Conservation (phyloP, 2,329 filamentous ascomycete species). For the Penicillium aurantiogriseum region DNA sequence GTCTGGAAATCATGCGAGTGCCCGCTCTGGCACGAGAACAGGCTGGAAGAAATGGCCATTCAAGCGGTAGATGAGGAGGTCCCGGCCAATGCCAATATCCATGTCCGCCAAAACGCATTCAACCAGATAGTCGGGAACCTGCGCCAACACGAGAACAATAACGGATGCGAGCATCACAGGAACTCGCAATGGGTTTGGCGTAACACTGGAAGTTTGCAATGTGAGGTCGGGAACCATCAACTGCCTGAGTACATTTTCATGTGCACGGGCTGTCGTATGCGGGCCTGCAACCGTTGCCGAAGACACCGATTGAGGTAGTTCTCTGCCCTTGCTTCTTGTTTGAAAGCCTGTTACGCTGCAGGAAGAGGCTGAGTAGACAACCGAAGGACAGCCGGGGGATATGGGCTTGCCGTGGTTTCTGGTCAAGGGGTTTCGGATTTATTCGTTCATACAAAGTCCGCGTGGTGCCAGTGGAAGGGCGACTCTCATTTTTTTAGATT, state of each 20-base stretch:
- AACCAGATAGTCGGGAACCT: constrained; percentile 6
- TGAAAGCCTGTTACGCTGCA: no score
- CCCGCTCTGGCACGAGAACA: constrained; percentile 10
- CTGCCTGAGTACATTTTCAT: constrained; percentile 11
- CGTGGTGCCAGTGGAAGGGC: no score
- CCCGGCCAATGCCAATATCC: neutral
- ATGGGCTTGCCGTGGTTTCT: no score
- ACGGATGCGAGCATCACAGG: constrained; percentile 12
- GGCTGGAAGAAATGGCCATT: constrained; percentile 6
- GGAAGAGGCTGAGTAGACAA: no score
- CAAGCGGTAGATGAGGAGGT: constrained; percentile 10
- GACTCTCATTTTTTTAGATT: no score
- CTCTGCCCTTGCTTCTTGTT: no score
- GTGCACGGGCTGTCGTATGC: constrained; percentile 12
- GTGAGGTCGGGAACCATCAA: neutral
- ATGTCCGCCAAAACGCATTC: constrained; percentile 2
- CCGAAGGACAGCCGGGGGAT: no score
- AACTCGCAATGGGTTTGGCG: constrained; percentile 11
- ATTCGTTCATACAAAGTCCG: no score
- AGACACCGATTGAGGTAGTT: constrained; percentile 1
- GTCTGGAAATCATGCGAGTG: constrained; percentile 12
- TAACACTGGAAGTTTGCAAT: neutral
- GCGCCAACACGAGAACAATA: constrained; percentile 6
- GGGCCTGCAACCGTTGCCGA: constrained; percentile 7
- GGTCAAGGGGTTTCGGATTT: no score